phyloP scores from a whole-genome alignment of 2,329 filamentous ascomycete species.

The Exophiala lecanii-corni region DNA sequence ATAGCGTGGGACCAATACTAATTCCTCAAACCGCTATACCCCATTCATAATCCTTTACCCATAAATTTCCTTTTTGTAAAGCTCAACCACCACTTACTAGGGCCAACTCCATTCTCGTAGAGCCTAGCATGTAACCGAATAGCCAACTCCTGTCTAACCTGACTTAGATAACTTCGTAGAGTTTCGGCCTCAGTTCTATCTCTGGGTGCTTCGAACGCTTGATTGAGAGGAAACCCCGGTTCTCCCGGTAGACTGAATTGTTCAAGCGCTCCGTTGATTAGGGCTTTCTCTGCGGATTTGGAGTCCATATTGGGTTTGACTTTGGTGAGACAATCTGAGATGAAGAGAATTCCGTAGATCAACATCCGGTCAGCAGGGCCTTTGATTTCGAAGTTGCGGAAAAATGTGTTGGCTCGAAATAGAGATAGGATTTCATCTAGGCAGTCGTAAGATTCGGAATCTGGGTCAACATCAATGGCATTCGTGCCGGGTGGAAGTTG shows the following conservation, averaged over 20 bases:
- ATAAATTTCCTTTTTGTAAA: slow-evolving; percentile 99
- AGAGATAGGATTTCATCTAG: slow-evolving; percentile 88
- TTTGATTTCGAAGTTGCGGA: slow-evolving; percentile 99
- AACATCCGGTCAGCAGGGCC: slow-evolving; percentile 89
- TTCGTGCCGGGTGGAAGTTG: slow-evolving; percentile 54
- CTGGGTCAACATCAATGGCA: slow-evolving; percentile 61
- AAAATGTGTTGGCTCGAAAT: slow-evolving; percentile 97
- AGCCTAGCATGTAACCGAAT: slow-evolving; percentile 76
- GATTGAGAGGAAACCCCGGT: slow-evolving; percentile 87
- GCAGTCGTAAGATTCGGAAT: slow-evolving; percentile 91
- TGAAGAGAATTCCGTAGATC: slow-evolving; percentile 93
- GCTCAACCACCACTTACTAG: slow-evolving; percentile 91
- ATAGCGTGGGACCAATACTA: too few species aligned
- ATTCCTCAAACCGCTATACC: too few species aligned
- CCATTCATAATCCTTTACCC: slow-evolving; percentile 74
- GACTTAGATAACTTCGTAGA: slow-evolving; percentile 70
- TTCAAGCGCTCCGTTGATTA: slow-evolving; percentile 87
- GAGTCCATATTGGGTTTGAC: slow-evolving; percentile 69
- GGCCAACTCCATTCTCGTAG: slow-evolving; percentile 70
- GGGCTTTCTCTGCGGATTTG: slow-evolving; percentile 66
- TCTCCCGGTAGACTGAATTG: slow-evolving; percentile 94
- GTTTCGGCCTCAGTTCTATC: slow-evolving; percentile 87
- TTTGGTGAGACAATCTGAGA: slow-evolving; percentile 84
- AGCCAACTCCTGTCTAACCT: slow-evolving; percentile 90
- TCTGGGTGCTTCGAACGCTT: slow-evolving; percentile 86